phyloP scores from a whole-genome alignment of 352 stramenopile genomes.

The Pythium sukuiense region DNA sequence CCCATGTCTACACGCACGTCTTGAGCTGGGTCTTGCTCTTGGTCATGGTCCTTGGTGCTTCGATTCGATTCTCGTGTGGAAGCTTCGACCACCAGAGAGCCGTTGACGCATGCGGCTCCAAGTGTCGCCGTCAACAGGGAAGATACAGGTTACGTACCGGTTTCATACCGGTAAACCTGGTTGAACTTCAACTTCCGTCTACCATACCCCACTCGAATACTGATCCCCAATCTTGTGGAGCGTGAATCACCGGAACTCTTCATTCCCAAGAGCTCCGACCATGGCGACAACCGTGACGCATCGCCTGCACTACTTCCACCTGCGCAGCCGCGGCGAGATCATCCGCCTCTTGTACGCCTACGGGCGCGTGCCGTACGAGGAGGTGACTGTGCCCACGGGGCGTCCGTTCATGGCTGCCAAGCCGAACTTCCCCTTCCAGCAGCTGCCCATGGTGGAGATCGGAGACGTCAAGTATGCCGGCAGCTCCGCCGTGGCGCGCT shows the following conservation, averaged over 20 bases:
- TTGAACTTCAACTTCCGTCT: neutral
- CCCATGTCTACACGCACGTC: constrained; percentile 5
- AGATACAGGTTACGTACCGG: neutral
- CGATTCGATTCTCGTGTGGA: neutral
- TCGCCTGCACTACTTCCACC: constrained; percentile 44
- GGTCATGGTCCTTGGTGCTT: constrained; percentile 10
- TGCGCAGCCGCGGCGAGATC: constrained; percentile 45
- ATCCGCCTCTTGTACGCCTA: constrained; percentile 41
- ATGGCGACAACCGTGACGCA: constrained; percentile 7
- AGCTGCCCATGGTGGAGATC: constrained; percentile 50
- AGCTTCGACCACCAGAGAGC: neutral
- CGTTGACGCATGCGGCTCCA: neutral
- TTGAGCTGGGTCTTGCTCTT: constrained; percentile 24
- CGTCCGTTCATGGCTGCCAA: constrained; percentile 34
- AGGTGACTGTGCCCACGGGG: constrained; percentile 33
- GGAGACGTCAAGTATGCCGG: constrained; percentile 36
- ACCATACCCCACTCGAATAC: neutral
- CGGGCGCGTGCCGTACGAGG: constrained; percentile 39
- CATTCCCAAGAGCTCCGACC: neutral
- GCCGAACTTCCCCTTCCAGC: constrained; percentile 38
- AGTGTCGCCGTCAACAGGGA: neutral
- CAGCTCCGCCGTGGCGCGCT: constrained; percentile 42
- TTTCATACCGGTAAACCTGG: neutral
- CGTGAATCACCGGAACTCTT: neutral
- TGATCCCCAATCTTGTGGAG: neutral